phyloP scores from a whole-genome alignment of 2,329 filamentous ascomycete species.

The Trichoderma asperellum region DNA sequence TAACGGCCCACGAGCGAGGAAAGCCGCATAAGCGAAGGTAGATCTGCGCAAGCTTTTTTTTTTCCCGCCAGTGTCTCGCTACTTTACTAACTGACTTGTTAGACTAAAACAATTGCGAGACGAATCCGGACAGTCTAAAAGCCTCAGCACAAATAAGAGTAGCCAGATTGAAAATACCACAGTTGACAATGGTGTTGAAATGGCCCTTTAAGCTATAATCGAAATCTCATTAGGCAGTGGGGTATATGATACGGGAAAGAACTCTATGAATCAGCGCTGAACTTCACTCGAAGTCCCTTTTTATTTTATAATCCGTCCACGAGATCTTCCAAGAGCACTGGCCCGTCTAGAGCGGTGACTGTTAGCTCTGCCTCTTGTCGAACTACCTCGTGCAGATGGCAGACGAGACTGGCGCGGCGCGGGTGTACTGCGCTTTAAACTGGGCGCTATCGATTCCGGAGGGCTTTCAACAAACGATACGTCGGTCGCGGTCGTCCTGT shows the following conservation, averaged over 20 bases:
- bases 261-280: constrained; percentile 4
- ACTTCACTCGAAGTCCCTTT: background rate
- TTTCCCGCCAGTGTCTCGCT: constrained; percentile 31
- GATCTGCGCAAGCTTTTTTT: background rate
- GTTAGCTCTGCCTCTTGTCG: constrained; percentile 39
- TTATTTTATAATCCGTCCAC: constrained; percentile 53
- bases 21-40: constrained; percentile 91
- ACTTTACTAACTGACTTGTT: constrained; percentile 27
- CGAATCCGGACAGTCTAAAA: constrained; percentile 80
- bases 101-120: constrained; percentile 83
- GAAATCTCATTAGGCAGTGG: background rate
- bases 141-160: constrained; percentile 69
- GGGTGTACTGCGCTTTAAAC: constrained; percentile 51
- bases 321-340: constrained; percentile 52
- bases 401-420: constrained; percentile 52
- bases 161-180: constrained; percentile 20
- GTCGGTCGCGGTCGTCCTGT: constrained; percentile 86
- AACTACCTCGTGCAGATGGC: constrained; percentile 50
- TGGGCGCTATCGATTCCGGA: constrained; percentile 55
- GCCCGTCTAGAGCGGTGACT: constrained; percentile 43
- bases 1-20: constrained; percentile 75
- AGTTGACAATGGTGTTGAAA: constrained; percentile 40
- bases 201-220: constrained; percentile 35
- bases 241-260: constrained; percentile 4
- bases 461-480: constrained; percentile 91